phyloP scores from a whole-genome alignment of 345 rosid species.

The Citrus sinensis region DNA sequence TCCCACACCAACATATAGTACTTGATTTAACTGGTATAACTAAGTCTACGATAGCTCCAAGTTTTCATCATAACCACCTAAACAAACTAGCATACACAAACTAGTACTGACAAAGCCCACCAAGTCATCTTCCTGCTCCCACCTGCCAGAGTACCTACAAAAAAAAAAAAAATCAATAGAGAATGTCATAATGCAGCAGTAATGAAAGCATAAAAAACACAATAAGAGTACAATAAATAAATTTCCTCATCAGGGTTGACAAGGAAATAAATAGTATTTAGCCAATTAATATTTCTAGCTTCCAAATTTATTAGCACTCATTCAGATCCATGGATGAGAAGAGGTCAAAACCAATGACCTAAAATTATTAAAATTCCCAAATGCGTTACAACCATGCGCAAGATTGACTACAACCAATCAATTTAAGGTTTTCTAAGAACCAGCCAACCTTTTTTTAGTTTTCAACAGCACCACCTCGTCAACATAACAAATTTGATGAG shows the following conservation, averaged over 20 bases:
- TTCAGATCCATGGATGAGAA: background rate
- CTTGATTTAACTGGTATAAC: conserved; percentile 1
- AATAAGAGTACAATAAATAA: background rate
- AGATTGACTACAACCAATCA: background rate
- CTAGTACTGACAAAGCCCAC: conserved; percentile 14
- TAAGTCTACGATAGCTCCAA: background rate
- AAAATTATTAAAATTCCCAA: background rate
- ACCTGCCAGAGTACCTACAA: conserved; percentile 24
- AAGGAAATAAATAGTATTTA: background rate
- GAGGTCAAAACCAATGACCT: background rate
- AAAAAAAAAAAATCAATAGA: background rate
- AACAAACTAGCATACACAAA: conserved; percentile 17
- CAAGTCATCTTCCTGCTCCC: conserved; percentile 25
- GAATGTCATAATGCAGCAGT: background rate
- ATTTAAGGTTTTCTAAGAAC: background rate
- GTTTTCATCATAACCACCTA: conserved; percentile 9
- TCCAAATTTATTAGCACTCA: background rate
- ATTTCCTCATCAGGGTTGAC: background rate
- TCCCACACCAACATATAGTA: background rate
- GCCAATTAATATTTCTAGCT: background rate
- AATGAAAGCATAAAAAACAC: background rate
- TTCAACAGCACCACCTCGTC: background rate
- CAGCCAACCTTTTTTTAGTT: background rate
- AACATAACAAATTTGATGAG: background rate
- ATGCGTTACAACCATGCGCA: background rate